Base-by-base conservation (phyloP, 2,329 filamentous ascomycete genomes). In the Fusarium tupiense region DNA sequence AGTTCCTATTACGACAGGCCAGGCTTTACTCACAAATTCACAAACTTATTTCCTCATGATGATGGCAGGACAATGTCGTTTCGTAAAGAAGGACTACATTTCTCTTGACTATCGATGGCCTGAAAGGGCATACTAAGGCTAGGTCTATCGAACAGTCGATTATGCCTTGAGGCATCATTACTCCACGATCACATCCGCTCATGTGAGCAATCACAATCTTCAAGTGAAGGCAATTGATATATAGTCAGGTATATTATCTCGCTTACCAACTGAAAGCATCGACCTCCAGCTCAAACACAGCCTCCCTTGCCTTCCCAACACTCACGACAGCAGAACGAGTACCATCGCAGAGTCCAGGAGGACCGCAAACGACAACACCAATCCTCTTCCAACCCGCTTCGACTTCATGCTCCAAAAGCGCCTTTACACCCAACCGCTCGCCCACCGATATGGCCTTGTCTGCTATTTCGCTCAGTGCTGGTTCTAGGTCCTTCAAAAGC, bases 71-170 rank as follows among this genome's bases (percentile, higher is more conserved):
- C 35, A n/a, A 22, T 14, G 7, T 41, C 20, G 12, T 41, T 41
- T 41, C 20, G 20, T 14, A 22, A 14, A 14, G 13, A 14, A 22
- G 2, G 7, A 2, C 12, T 22, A 5, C 20, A n/a, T 13, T 14
- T 14, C 5, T 14, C 13, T 41, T n/a, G 7, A 12, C 19, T 38
- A 2, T 11, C 10, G 2, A 38, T 3, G 10, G 22, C 20, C 7
- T n/a, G 22, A 41, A n/a, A 0, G 1, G 4, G 20, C 40, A n/a
- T 22, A n/a, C 1, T 1, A n/a, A 41, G 13, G 40, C 22, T 41
- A 14, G 7, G 12, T 14, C 20, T 1, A n/a, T 41, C 40, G 40
- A n/a, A 14, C 12, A 14, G 22, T 9, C 2, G 8, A n/a, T 41
- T 8, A n/a, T 7, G 12, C 40, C 20, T 14, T n/a, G 4, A 41